A percentile compares a stretch with the other conserved stretches of the same genome.
Evolutionary conservation across 2,329 filamentous ascomycete genomes (phyloP).

Genomic region (Harringtonia lauricola): DNA sequence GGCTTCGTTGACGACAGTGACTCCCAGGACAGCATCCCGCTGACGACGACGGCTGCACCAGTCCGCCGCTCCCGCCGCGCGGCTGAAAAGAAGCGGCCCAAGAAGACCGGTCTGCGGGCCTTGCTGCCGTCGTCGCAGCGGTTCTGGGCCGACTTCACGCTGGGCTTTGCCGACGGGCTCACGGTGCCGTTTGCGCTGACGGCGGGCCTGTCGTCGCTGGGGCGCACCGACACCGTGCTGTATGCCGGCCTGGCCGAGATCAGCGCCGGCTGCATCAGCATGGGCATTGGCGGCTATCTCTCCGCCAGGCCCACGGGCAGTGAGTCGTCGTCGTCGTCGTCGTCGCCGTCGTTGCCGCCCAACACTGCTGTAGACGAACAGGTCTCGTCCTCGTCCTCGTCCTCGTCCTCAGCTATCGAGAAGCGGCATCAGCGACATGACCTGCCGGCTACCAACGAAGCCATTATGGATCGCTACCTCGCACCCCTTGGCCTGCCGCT

Average conservation of each 20-base stretch:
- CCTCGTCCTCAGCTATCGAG: background rate
- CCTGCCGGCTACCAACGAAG: background rate
- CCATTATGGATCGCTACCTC: conserved; percentile 9
- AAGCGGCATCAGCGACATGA: background rate
- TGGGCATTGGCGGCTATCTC: conserved; percentile 62
- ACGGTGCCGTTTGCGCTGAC: conserved; percentile 68
- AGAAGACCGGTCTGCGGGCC: background rate
- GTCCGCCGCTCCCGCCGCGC: background rate
- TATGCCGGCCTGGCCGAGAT: conserved; percentile 60
- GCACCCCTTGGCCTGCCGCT: conserved; percentile 12
- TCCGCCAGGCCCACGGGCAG: conserved; percentile 31
- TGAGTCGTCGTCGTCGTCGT: no score
- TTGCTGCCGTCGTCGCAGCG: conserved; percentile 19
- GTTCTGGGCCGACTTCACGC: conserved; percentile 54
- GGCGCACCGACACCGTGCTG: conserved; percentile 50
- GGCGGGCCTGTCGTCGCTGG: conserved; percentile 53
- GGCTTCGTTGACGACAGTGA: conserved; percentile 2
- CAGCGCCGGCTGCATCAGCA: conserved; percentile 60
- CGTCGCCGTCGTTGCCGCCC: conserved; percentile 8
- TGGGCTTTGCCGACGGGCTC: conserved; percentile 63
- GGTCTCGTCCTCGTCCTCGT: background rate
- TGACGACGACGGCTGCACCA: background rate
- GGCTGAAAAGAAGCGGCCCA: background rate
- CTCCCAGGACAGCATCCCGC: conserved; percentile 4
- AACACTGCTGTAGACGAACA: no score